Evolutionary conservation across 2,329 filamentous ascomycete species (phyloP).

Genomic region (Metarhizium brunneum): DNA sequence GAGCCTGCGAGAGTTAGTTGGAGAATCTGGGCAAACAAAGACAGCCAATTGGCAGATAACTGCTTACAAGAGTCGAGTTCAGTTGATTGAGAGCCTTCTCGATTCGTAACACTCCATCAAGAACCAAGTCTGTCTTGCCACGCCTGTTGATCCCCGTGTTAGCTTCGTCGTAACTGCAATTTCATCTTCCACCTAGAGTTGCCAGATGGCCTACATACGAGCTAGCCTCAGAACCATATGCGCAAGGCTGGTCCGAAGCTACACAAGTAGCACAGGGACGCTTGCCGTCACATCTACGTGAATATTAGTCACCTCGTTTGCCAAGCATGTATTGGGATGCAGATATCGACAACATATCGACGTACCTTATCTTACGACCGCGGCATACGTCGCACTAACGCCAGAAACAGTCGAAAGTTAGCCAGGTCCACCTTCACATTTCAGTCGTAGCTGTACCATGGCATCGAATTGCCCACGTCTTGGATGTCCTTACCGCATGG

Average conservation of each 20-base stretch:
- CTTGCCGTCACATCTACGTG: conserved; percentile 35
- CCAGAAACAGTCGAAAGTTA: too few relatives aligned
- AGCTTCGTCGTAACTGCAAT: background rate
- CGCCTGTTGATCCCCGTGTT: conserved; percentile 9
- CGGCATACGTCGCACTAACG: conserved; percentile 37
- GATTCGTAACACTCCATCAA: conserved; percentile 39
- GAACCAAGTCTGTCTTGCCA: conserved; percentile 41
- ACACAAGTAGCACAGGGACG: conserved; percentile 32
- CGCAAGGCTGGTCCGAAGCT: conserved; percentile 27
- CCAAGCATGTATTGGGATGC: background rate
- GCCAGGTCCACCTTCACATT: too few relatives aligned
- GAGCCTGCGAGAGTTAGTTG: background rate
- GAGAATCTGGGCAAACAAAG: background rate
- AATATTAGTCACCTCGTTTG: background rate
- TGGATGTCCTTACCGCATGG: conserved; percentile 25
- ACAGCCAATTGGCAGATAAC: background rate
- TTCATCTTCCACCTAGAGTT: background rate
- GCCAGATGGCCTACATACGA: conserved; percentile 23
- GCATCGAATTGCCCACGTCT: too few relatives aligned
- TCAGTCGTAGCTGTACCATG: too few relatives aligned
- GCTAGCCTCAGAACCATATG: conserved; percentile 33
- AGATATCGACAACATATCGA: background rate
- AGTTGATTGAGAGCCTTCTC: conserved; percentile 37
- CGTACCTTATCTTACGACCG: conserved; percentile 35
- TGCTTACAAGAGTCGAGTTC: conserved; percentile 28